Percentiles rank a stretch among this genome's conserved stretches.
Evolutionary conservation across 2,329 filamentous ascomycete species (phyloP).

Genomic region (Neospermospora avenae): DNA sequence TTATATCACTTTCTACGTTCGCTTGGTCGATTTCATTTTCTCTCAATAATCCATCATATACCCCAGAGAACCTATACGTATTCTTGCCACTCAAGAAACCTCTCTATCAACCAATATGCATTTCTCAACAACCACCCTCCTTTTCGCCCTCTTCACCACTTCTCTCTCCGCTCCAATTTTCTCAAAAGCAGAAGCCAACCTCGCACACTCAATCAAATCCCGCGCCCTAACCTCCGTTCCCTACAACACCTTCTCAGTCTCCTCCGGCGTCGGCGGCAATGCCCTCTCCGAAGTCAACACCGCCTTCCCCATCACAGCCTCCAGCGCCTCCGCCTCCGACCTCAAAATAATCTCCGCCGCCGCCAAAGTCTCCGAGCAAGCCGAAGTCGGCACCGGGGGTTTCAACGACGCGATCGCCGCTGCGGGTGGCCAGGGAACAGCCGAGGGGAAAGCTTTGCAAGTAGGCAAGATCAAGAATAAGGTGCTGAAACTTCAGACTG

Average conservation of each 20-base stretch:
- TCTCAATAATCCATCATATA: neutral
- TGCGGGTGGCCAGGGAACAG: conserved; percentile 36
- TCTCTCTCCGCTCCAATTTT: conserved; percentile 8
- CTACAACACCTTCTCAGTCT: conserved; percentile 44
- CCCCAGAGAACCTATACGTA: neutral
- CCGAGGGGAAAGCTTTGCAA: conserved; percentile 45
- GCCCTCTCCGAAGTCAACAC: conserved; percentile 51
- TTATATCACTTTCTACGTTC: conserved; percentile 4
- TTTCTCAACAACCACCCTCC: conserved; percentile 23
- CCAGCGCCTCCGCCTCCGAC: conserved; percentile 44
- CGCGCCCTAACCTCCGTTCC: conserved; percentile 20
- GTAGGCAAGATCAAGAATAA: conserved; percentile 60
- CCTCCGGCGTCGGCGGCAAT: conserved; percentile 49
- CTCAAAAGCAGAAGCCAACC: neutral
- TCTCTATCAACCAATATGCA: conserved; percentile 15
- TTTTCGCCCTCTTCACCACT: conserved; percentile 16
- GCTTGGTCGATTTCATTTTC: neutral
- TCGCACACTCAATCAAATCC: neutral
- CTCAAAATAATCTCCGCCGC: conserved; percentile 46
- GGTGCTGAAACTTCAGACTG: conserved; percentile 54
- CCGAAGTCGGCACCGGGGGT: conserved; percentile 46
- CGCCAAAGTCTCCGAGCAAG: conserved; percentile 50
- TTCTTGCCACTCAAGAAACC: neutral
- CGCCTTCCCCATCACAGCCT: conserved; percentile 52
- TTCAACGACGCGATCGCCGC: conserved; percentile 53